phyloP scores from a whole-genome alignment of 352 stramenopile species.

The Phytophthora fragariaefolia region DNA sequence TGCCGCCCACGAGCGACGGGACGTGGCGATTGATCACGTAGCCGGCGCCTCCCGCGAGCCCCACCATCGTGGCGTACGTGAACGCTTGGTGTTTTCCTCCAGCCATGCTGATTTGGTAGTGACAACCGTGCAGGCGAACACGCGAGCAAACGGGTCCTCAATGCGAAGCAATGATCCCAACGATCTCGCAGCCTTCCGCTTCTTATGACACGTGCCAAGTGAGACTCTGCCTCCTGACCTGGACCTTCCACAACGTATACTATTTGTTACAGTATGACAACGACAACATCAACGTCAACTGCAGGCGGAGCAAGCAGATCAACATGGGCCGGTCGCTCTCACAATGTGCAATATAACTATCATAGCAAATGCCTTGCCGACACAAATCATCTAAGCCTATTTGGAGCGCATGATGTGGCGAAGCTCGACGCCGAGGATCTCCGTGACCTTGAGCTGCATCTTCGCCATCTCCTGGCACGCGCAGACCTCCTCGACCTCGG shows the following conservation, averaged over 20 bases:
- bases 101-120: constrained; percentile 18
- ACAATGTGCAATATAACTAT: too few relatives aligned
- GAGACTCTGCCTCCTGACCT: not conserved
- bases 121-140: too few relatives aligned
- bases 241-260: constrained; percentile 9
- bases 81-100: constrained; percentile 72
- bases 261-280: constrained; percentile 14
- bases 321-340: too few relatives aligned
- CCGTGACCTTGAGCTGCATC: constrained; percentile 86
- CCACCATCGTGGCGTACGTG: constrained; percentile 72
- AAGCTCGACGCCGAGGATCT: constrained; percentile 86
- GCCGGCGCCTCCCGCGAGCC: constrained; percentile 60
- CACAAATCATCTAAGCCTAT: constrained; percentile 31
- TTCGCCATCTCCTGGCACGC: constrained; percentile 78
- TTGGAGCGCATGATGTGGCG: constrained; percentile 88
- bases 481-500: constrained; percentile 85
- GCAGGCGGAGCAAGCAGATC: too few relatives aligned
- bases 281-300: too few relatives aligned
- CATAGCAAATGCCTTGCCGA: not conserved
- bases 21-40: constrained; percentile 70
- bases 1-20: constrained; percentile 73
- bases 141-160: too few relatives aligned
- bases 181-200: too few relatives aligned
- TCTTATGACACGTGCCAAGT: not conserved
- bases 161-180: too few relatives aligned